A percentile compares a stretch with the other conserved stretches of the same genome.
phyloP scores from a whole-genome alignment of 2,329 filamentous ascomycete species.

The Botrytis cinerea region DNA sequence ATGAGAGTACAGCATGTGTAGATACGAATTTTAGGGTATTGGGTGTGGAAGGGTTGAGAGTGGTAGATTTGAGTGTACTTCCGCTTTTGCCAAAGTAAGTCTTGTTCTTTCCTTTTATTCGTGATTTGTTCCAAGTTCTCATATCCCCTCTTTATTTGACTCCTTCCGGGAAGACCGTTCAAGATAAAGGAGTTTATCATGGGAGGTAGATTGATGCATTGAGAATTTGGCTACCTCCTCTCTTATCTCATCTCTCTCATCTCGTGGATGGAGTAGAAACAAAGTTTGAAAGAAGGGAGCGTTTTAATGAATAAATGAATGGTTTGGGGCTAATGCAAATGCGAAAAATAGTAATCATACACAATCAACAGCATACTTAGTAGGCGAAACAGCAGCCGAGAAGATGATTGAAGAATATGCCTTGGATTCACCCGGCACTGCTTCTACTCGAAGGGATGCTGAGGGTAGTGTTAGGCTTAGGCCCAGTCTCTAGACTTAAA shows the following conservation, averaged over 20 bases:
- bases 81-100: constrained; percentile 52
- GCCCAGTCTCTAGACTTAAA: not conserved
- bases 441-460: not conserved
- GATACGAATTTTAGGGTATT: constrained; percentile 52
- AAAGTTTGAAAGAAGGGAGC: not conserved
- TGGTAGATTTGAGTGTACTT: constrained; percentile 55
- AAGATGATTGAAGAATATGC: constrained; percentile 50
- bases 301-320: not conserved
- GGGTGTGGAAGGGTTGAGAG: constrained; percentile 51
- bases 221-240: not conserved
- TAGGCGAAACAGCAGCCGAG: constrained; percentile 54
- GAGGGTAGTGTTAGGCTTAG: not conserved
- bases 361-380: constrained; percentile 56
- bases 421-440: not conserved
- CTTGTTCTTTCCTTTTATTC: not conserved
- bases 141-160: not conserved
- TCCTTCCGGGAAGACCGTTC: not conserved
- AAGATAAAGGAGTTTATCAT: not conserved
- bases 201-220: not conserved
- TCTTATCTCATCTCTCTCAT: not conserved
- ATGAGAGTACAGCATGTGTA: constrained; percentile 49
- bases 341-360: constrained; percentile 49
- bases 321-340: not conserved
- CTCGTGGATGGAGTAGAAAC: no score
- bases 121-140: accelerated